Evolutionary conservation across 73 alveolate genomes (phyloP).

Genomic region (Chromera velia): DNA sequence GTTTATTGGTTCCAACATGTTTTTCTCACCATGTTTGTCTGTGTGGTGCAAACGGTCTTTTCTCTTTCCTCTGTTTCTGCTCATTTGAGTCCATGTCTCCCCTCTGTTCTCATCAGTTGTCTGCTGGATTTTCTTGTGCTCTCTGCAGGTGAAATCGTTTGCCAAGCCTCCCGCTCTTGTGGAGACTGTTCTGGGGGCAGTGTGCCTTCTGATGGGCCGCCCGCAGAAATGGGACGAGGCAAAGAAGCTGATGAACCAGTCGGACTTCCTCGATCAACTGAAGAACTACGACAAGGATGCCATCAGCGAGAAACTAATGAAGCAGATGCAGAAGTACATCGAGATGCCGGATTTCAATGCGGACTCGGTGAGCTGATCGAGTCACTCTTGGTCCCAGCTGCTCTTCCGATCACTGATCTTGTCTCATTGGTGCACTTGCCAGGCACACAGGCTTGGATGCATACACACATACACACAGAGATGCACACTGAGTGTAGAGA

Average conservation of each 20-base stretch:
- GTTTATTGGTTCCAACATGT: no score
- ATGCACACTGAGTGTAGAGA: not conserved
- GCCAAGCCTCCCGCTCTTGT: constrained; percentile 92
- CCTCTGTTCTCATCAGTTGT: no score
- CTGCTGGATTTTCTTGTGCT: no score
- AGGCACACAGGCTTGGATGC: not conserved
- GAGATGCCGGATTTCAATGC: constrained; percentile 7
- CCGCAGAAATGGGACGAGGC: constrained; percentile 74
- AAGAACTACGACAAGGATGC: constrained; percentile 73
- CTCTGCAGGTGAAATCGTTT: constrained; percentile 79
- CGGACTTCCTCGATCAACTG: constrained; percentile 65
- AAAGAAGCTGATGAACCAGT: constrained; percentile 71
- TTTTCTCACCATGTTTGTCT: no score
- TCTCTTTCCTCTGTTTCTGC: no score
- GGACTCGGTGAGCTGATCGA: constrained; percentile 28
- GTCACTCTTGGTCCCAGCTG: not conserved
- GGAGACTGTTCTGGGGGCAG: constrained; percentile 84
- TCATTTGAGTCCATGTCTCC: no score
- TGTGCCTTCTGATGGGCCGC: constrained; percentile 73
- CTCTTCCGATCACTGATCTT: not conserved
- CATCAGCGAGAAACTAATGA: constrained; percentile 18
- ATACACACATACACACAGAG: not conserved
- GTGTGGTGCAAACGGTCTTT: no score
- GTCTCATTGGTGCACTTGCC: not conserved
- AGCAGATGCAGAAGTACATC: constrained; percentile 34